Evolutionary conservation across 2,329 filamentous ascomycete genomes (phyloP).

Genomic region (Cladorrhinum sp.): DNA sequence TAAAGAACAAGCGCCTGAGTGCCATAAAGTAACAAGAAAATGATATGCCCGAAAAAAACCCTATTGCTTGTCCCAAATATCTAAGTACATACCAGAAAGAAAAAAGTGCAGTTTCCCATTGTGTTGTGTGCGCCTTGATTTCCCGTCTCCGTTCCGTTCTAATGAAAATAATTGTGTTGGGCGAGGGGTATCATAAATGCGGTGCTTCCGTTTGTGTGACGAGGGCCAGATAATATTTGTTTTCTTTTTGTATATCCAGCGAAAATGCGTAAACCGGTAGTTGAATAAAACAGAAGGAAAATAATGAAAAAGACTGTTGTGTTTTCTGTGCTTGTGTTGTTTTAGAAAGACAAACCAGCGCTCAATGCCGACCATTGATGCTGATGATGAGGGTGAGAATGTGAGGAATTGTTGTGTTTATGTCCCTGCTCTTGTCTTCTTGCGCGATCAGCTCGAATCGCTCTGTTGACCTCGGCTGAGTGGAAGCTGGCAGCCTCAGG

Average conservation of each 20-base stretch:
- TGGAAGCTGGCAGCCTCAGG: slow-evolving; percentile 24
- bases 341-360: background rate
- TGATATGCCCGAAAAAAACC: too few relatives aligned
- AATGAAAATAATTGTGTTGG: too few relatives aligned
- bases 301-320: background rate
- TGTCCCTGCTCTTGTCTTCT: background rate
- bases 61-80: too few relatives aligned
- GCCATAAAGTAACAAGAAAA: too few relatives aligned
- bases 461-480: slow-evolving; percentile 30
- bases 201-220: too few relatives aligned
- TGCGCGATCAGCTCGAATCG: slow-evolving; percentile 35
- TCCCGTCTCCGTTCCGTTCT: too few relatives aligned
- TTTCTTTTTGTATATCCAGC: background rate
- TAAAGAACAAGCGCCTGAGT: too few relatives aligned
- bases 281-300: background rate
- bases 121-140: too few relatives aligned
- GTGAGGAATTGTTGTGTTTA: background rate
- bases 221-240: background rate
- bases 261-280: background rate
- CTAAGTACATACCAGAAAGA: too few relatives aligned
- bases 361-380: background rate
- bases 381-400: background rate
- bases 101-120: too few relatives aligned
- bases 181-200: too few relatives aligned
- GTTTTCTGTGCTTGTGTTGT: too few relatives aligned